A percentile compares a stretch with the other conserved stretches of the same genome.
phyloP scores from a whole-genome alignment of 2,329 filamentous ascomycete species.

The Epichloe bromicola region DNA sequence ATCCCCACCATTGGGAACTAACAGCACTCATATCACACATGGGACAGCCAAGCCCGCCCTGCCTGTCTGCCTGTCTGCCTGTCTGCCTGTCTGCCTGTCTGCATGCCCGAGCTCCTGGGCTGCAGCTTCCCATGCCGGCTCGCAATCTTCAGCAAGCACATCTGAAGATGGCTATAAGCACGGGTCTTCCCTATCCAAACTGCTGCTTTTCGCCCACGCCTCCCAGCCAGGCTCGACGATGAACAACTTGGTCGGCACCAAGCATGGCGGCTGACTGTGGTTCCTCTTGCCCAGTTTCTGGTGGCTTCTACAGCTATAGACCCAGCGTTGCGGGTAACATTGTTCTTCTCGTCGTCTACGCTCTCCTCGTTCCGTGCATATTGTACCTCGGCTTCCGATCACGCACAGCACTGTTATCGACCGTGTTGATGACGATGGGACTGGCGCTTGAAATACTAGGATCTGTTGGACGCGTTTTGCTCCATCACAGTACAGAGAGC shows the following conservation, averaged over 20 bases:
- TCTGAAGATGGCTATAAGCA: not conserved
- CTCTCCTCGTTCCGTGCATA: slow-evolving; percentile 24
- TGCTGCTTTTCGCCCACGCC: slow-evolving; percentile 5
- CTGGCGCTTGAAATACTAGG: slow-evolving; percentile 31
- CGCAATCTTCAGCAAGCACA: not conserved
- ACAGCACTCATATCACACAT: not conserved
- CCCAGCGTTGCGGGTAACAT: slow-evolving; percentile 26
- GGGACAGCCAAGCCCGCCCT: not conserved
- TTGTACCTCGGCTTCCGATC: slow-evolving; percentile 26
- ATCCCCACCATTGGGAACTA: not conserved
- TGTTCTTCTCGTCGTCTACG: slow-evolving; percentile 27
- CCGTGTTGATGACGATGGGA: slow-evolving; percentile 23
- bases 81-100: not conserved
- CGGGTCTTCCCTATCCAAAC: slow-evolving; percentile 2
- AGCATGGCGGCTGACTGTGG: slow-evolving; percentile 25
- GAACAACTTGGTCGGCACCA: slow-evolving; percentile 11
- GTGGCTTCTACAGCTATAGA: slow-evolving; percentile 25
- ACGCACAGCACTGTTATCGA: slow-evolving; percentile 27
- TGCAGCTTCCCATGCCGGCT: not conserved
- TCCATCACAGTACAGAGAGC: slow-evolving; percentile 21
- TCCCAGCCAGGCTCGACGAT: slow-evolving; percentile 11
- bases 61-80: not conserved
- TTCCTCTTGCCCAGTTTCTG: slow-evolving; percentile 21
- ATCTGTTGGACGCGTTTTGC: slow-evolving; percentile 32
- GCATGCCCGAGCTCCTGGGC: slow-evolving; percentile 3